Percentiles rank a stretch among this genome's conserved stretches.
These are phyloP conservation scores for Mycena pura DNA, from an alignment of 768 basidiomycete species.

Conservation along the genomic window DNA sequence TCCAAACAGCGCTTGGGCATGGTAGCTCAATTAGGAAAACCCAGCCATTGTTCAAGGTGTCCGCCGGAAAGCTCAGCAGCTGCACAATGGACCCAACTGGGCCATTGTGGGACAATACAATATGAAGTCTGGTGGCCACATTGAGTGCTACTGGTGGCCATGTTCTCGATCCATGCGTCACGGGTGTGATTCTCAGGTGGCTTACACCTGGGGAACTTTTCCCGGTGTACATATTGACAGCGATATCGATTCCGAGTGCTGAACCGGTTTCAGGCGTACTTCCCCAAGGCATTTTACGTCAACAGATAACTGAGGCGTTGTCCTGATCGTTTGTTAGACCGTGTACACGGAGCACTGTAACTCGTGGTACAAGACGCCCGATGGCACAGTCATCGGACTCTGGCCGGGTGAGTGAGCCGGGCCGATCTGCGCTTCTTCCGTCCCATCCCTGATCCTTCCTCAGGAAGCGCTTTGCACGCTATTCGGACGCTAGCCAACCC, in stretches of 20 bases:
- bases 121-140: too few species aligned
- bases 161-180: too few species aligned
- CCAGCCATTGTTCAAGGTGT: too few species aligned
- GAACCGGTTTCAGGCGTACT: conserved; percentile 3
- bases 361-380: conserved; percentile 18
- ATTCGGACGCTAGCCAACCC: conserved; percentile 4
- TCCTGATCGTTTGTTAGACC: conserved; percentile 5
- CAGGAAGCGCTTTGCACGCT: conserved; percentile 15
- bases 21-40: too few species aligned
- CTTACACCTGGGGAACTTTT: too few species aligned
- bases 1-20: too few species aligned
- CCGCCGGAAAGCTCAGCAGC: too few species aligned
- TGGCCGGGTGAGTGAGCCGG: conserved; percentile 3
- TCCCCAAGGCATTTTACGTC: conserved; percentile 3
- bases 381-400: conserved; percentile 11
- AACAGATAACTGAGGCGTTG: neutral
- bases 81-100: too few species aligned
- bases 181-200: too few species aligned
- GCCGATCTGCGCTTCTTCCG: neutral
- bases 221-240: too few species aligned
- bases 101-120: too few species aligned
- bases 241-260: neutral
- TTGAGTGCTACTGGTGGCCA: too few species aligned
- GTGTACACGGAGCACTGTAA: conserved; percentile 14
- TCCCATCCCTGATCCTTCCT: neutral